Conservation (phyloP, 257 asterid genomes). For the Solanum peruvianum region DNA sequence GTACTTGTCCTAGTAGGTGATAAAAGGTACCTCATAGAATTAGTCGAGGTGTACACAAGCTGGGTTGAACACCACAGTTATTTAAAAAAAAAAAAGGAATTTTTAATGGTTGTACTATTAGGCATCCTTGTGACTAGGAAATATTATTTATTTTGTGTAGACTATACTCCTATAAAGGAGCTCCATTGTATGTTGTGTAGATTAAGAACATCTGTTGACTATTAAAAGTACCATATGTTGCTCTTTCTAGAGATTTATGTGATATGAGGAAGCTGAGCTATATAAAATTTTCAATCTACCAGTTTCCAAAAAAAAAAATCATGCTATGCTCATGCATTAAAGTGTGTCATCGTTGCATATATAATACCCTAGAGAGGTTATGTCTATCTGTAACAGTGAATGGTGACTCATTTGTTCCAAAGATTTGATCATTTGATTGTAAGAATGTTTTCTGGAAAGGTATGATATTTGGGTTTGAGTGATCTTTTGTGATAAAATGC, state of each 20-base stretch:
- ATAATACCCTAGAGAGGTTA: not conserved
- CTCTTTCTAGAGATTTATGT: not conserved
- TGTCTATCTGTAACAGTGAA: not conserved
- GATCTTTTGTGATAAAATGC: not conserved
- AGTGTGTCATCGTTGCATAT: not conserved
- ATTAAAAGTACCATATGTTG: not conserved
- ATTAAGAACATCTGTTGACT: not conserved
- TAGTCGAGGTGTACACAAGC: not conserved
- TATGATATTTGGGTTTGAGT: not conserved
- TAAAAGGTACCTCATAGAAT: not conserved
- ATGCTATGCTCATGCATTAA: not conserved
- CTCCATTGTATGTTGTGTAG: not conserved
- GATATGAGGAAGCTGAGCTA: not conserved
- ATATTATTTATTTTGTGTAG: not conserved
- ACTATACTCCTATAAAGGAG: not conserved
- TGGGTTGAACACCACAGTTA: not conserved
- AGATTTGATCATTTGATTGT: not conserved
- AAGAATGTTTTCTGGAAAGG: not conserved
- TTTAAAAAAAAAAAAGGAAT: not conserved
- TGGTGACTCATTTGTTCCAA: not conserved
- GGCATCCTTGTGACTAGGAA: not conserved
- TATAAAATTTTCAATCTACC: not conserved
- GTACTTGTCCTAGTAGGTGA: not conserved
- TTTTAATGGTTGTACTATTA: not conserved
- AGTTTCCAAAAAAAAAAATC: no score